phyloP scores from a whole-genome alignment of 2,329 filamentous ascomycete species.

The Cladosporium oxysporum region DNA sequence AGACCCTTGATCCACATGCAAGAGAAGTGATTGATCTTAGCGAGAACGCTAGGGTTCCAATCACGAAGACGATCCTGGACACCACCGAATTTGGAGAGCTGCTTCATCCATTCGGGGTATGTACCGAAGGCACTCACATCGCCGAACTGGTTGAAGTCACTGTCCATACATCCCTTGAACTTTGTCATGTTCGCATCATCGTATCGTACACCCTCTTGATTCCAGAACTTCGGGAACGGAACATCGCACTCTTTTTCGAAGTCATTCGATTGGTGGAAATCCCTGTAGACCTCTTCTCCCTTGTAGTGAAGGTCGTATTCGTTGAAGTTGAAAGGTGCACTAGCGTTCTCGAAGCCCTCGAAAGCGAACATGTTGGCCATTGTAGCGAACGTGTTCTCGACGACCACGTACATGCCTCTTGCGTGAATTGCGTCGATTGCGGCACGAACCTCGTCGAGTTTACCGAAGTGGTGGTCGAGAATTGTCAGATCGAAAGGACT shows the following conservation, averaged over 20 bases:
- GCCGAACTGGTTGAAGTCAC: slow-evolving; percentile 66
- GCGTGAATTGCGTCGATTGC: slow-evolving; percentile 62
- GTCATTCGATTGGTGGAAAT: slow-evolving; percentile 58
- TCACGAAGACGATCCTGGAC: slow-evolving; percentile 68
- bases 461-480: slow-evolving; percentile 64
- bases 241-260: slow-evolving; percentile 54
- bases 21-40: slow-evolving; percentile 61
- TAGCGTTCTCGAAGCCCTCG: slow-evolving; percentile 60
- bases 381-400: slow-evolving; percentile 67
- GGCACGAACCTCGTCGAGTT: slow-evolving; percentile 58
- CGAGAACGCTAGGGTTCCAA: slow-evolving; percentile 60
- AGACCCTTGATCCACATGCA: slow-evolving; percentile 64
- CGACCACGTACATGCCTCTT: slow-evolving; percentile 64
- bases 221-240: slow-evolving; percentile 63
- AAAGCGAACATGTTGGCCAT: slow-evolving; percentile 66
- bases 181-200: slow-evolving; percentile 48
- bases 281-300: slow-evolving; percentile 54
- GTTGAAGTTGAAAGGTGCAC: slow-evolving; percentile 55
- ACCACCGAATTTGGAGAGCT: slow-evolving; percentile 66
- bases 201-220: slow-evolving; percentile 57
- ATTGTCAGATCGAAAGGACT: slow-evolving; percentile 60
- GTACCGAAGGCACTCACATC: slow-evolving; percentile 65
- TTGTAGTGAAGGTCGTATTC: slow-evolving; percentile 64
- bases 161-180: slow-evolving; percentile 60
- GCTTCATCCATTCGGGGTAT: slow-evolving; percentile 63